Conservation (phyloP, 2,329 filamentous ascomycete genomes). For the Mycosphaerella sp. region DNA sequence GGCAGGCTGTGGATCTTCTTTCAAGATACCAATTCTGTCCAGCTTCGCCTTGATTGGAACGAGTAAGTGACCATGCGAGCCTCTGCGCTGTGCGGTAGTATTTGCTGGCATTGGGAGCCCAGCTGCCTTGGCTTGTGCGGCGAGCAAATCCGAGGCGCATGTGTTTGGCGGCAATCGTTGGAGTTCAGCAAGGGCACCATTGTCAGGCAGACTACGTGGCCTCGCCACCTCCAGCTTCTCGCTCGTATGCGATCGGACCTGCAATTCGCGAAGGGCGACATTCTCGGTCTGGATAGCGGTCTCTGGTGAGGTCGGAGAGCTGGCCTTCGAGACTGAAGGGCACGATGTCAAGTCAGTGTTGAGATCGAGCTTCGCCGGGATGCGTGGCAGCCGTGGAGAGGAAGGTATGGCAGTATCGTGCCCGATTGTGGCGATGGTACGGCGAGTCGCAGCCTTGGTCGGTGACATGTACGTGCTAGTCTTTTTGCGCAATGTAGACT, state of each 20-base stretch:
- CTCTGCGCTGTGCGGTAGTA: conserved; percentile 17
- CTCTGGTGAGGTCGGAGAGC: conserved; percentile 6
- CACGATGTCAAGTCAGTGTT: conserved; percentile 3
- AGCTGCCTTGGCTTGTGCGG: conserved; percentile 16
- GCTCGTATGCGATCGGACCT: neutral
- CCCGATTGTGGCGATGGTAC: conserved; percentile 25
- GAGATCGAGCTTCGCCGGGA: conserved; percentile 9
- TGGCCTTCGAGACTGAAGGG: neutral
- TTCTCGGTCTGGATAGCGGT: conserved; percentile 7
- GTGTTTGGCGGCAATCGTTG: conserved; percentile 1
- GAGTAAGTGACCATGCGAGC: conserved; percentile 21
- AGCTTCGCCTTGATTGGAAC: conserved; percentile 22
- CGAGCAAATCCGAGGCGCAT: conserved; percentile 12
- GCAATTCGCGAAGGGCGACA: neutral
- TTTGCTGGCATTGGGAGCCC: conserved; percentile 21
- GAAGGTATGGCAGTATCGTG: conserved; percentile 11
- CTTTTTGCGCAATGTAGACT: conserved; percentile 25
- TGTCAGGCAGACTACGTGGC: neutral
- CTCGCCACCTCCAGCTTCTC: neutral
- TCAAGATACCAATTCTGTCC: conserved; percentile 17
- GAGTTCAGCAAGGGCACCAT: neutral
- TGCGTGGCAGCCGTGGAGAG: conserved; percentile 15
- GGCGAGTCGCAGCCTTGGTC: conserved; percentile 28
- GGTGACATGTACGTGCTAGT: conserved; percentile 31
- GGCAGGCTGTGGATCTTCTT: neutral